These are phyloP conservation scores for Aaosphaeria pasadenensis DNA, from an alignment of 2,329 filamentous ascomycete genomes.

Conservation along the genomic window DNA sequence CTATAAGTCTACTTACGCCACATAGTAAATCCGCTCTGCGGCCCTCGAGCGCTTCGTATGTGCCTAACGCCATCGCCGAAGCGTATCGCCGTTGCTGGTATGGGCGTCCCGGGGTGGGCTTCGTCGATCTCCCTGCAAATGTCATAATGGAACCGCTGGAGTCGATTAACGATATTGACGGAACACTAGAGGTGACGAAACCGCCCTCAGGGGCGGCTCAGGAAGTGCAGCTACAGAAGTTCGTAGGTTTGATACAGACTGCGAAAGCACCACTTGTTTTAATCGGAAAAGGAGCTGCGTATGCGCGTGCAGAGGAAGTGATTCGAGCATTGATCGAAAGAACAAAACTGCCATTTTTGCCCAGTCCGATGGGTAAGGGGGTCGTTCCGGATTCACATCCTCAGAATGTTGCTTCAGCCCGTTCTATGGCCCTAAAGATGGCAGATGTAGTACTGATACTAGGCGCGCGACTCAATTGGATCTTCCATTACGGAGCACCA, in stretches of 20 bases:
- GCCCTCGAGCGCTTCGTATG: constrained; percentile 40
- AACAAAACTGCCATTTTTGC: constrained; percentile 54
- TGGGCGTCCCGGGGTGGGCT: constrained; percentile 51
- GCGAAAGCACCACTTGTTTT: constrained; percentile 53
- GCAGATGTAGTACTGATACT: constrained; percentile 55
- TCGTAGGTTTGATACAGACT: constrained; percentile 44
- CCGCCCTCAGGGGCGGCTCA: constrained; percentile 47
- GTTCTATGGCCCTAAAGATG: constrained; percentile 51
- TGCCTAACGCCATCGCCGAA: constrained; percentile 47
- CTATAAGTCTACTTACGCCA: constrained; percentile 51
- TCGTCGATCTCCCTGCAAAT: constrained; percentile 56
- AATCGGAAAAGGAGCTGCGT: constrained; percentile 55
- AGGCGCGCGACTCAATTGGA: constrained; percentile 57
- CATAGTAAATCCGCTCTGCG: constrained; percentile 53
- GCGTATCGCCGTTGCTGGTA: constrained; percentile 54
- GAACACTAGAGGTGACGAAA: constrained; percentile 19
- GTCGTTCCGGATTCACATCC: constrained; percentile 53
- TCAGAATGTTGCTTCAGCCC: constrained; percentile 51
- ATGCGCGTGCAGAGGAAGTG: constrained; percentile 47
- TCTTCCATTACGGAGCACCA: constrained; percentile 54
- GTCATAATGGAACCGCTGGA: constrained; percentile 46
- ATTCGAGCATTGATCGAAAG: constrained; percentile 46
- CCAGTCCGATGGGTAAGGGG: constrained; percentile 59
- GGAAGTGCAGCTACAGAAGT: constrained; percentile 40
- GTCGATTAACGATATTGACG: constrained; percentile 1